Base-by-base conservation (phyloP, 306 rosid species). In the Trichosanthes truncata region DNA sequence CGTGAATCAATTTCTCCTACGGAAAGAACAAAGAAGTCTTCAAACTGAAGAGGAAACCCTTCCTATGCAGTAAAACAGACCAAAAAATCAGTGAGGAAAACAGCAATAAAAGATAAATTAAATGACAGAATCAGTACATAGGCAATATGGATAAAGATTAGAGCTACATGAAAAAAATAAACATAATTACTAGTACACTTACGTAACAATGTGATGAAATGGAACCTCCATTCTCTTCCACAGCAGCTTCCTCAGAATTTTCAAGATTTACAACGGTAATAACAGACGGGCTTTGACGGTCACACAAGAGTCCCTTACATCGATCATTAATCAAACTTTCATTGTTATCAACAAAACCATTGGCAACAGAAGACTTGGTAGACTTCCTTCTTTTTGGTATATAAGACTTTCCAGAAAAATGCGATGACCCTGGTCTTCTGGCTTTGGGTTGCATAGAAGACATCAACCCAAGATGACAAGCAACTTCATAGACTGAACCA, bases 401-500 rank as follows among this genome's bases (percentile, higher is more conserved):
- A 77, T 83, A 83, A 71, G 90, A 76, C 86, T 86, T 90, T 68
- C 88, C 89, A 61, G 73, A 46, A 26, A 84, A 80, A 80, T 89
- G 77, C 41, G 80, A 77, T 68, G 94, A 71, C 74, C 87, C 87
- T 74, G 90, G 93, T 81, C 86, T 84, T 81, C 89, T 86, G 77
- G 80, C 57, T 81, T 90, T 96, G 52, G 92, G 83, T 33, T 89
- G 94, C 84, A 82, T 36, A 65, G 87, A 82, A 81, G 98, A 80
- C 57, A 57, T 84, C 89, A 96, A 83, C 77, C 98, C 99, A 81
- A 96, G 91, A 85, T 89, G 88, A 79, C 90, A 87, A 71, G 98
- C 97, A 85, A 96, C 99, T 80, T 96, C 99, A 90, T 81, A 93
- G 77, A 93, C 93, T 72, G 99, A 91, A 83, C 91, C 98, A 87